These are phyloP conservation scores for Penicillium sp. DNA, from an alignment of 2,329 filamentous ascomycete species.

Conservation along the genomic window DNA sequence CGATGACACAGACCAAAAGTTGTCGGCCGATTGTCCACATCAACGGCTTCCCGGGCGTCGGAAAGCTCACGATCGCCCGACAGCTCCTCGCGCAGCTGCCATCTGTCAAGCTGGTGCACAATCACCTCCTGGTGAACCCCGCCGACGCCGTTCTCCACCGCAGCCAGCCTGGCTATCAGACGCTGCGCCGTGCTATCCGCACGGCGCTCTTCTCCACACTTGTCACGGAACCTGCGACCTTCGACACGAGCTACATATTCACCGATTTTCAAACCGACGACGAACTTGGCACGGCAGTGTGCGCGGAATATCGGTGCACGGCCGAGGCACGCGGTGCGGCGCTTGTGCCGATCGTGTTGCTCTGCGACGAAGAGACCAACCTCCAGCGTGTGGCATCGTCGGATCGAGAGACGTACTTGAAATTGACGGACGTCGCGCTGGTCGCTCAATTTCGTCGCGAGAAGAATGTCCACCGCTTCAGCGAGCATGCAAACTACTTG, in stretches of 20 bases:
- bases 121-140: conserved; percentile 3
- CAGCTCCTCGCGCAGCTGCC: background rate
- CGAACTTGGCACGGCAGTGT: background rate
- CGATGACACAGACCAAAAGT: too few species aligned
- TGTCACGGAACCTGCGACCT: background rate
- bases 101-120: conserved; percentile 1
- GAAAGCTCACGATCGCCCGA: conserved; percentile 1
- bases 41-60: background rate
- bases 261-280: background rate
- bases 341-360: conserved; percentile 1
- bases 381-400: background rate
- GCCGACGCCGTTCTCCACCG: conserved; percentile 1
- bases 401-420: background rate
- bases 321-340: background rate
- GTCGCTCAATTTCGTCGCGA: background rate
- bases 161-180: background rate
- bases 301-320: background rate
- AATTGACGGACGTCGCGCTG: background rate
- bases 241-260: background rate
- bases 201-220: background rate
- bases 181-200: background rate
- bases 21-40: background rate
- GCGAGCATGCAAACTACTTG: background rate
- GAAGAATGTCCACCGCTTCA: background rate
- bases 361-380: conserved; percentile 2